phyloP scores from a whole-genome alignment of 371 early-diverging fungal genomes.

The Nosema bombycis region DNA sequence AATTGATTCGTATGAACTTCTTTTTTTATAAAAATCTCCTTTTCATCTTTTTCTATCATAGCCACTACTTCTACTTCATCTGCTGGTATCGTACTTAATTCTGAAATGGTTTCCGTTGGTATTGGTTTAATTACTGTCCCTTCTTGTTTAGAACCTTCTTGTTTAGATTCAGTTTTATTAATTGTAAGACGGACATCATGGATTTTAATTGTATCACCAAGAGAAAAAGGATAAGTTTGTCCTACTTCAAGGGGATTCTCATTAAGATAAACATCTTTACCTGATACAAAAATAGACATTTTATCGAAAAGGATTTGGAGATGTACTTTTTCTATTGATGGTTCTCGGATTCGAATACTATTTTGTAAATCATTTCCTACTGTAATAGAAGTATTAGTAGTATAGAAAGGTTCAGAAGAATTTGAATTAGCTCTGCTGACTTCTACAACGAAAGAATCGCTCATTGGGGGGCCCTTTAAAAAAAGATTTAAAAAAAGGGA shows the following conservation, averaged over 20 bases:
- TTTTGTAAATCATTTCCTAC: constrained; percentile 2
- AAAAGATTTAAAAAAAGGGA: background rate
- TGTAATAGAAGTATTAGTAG: background rate
- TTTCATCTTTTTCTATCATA: background rate
- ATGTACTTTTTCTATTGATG: constrained; percentile 16
- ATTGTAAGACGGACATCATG: background rate
- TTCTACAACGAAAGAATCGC: background rate
- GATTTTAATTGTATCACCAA: constrained; percentile 13
- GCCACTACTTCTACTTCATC: background rate
- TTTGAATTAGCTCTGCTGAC: background rate
- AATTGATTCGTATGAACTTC: constrained; percentile 3
- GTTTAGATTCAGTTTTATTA: background rate
- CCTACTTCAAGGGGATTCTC: background rate
- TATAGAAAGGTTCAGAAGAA: background rate
- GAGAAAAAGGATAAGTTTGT: background rate
- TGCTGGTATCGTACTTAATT: background rate
- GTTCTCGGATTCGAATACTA: constrained; percentile 4
- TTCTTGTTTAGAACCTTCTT: too few species aligned
- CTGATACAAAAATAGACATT: background rate
- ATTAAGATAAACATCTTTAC: constrained; percentile 12
- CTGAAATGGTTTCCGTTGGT: background rate
- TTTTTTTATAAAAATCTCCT: background rate
- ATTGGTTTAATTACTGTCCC: too few species aligned
- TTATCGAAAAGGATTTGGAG: background rate
- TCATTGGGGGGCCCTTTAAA: too few species aligned